Base-by-base conservation (phyloP, 148 eudicot species). In the Dysphania ambrosioides region DNA sequence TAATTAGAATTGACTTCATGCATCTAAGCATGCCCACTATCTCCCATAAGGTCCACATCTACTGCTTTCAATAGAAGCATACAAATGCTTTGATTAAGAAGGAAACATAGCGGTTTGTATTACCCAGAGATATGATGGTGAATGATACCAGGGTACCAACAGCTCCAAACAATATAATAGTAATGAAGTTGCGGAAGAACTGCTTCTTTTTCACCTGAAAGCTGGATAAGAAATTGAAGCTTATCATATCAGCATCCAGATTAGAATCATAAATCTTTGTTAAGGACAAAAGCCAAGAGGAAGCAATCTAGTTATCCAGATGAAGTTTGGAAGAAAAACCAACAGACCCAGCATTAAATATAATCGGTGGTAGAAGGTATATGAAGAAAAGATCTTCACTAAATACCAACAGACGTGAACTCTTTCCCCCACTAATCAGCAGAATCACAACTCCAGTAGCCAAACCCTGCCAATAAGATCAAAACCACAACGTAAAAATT, bases 301-400 rank as follows among this genome's bases (percentile, higher is more conserved):
- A 73, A 44, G 59, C 36, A 73, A 79, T 18, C 51, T 34, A 15
- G 58, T 66, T 27, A 21, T 71, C 27, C 16, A 51, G n/a, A 29
- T 10, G 23, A 32, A n/a, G 16, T 8, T 66, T 40, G 31, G 21
- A 59, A 11, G 21, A 3, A 32, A n/a, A 70, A 36, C 34, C 3
- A 76, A 40, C 83, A 71, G 81, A 90, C 94, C 94, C 94, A 8
- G 94, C 94, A 85, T 89, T 89, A 65, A 89, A 89, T 76, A 89
- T 89, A 67, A 89, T 89, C 2, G 91, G 94, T 3, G 91, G 94
- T 83, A 89, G 93, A 70, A 89, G 91, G 81, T 89, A 89, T 72
- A 89, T 87, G 66, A 89, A 89, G 87, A 89, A 88, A 56, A 89
- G 86, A 74, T 89, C 93, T 85, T 89, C 90, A 80, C 88, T 85